Percentiles rank a stretch among this genome's conserved stretches.
These are phyloP conservation scores for Globisporangium orthogonon DNA, from an alignment of 352 stramenopile species.

Conservation along the genomic window DNA sequence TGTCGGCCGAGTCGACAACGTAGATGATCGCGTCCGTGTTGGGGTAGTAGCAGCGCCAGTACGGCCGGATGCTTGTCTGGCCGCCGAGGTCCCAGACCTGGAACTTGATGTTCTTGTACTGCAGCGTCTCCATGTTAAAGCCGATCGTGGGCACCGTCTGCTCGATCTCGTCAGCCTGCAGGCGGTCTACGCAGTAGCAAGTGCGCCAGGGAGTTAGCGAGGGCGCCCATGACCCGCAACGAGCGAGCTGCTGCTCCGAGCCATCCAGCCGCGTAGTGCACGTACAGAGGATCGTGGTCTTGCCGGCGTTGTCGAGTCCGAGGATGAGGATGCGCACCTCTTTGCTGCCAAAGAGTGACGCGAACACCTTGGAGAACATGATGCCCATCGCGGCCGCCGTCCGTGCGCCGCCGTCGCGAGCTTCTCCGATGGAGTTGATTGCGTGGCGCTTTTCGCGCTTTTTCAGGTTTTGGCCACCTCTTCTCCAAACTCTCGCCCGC, in stretches of 20 bases:
- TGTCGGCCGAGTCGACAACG: conserved; percentile 95
- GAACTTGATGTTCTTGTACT: conserved; percentile 94
- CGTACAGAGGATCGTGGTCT: conserved; percentile 99
- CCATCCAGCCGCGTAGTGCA: conserved; percentile 5
- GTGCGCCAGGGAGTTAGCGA: not conserved
- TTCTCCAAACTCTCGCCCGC: not conserved
- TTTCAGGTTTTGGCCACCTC: not conserved
- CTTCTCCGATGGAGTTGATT: not conserved
- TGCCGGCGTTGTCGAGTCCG: conserved; percentile 99
- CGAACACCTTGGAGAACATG: conserved; percentile 96
- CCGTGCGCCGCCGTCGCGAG: too few species aligned
- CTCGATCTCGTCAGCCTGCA: conserved; percentile 93
- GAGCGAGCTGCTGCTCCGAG: too few species aligned
- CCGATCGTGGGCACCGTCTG: conserved; percentile 99
- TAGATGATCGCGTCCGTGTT: conserved; percentile 98
- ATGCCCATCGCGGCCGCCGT: conserved; percentile 89
- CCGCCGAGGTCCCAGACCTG: conserved; percentile 99
- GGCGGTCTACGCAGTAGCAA: conserved; percentile 35
- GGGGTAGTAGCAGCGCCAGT: conserved; percentile 99
- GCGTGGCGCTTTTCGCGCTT: not conserved
- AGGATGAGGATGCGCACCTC: conserved; percentile 99
- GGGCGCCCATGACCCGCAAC: too few species aligned
- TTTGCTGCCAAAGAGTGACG: conserved; percentile 97
- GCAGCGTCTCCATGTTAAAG: conserved; percentile 94
- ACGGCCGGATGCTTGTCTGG: conserved; percentile 99